phyloP scores from a whole-genome alignment of 257 asterid species.

The Forsythia viridissima region DNA sequence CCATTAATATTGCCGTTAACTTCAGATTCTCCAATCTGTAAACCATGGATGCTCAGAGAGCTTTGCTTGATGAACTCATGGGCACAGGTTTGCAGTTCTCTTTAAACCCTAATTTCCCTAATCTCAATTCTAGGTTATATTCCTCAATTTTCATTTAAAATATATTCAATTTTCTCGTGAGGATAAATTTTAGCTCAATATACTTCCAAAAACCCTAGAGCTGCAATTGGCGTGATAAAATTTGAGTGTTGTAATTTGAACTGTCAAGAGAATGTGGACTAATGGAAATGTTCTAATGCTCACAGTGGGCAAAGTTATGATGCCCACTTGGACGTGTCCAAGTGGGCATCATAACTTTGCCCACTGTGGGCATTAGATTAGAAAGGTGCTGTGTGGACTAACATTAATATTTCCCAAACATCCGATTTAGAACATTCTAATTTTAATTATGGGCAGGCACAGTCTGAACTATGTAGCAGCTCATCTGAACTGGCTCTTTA shows the following conservation, averaged over 20 bases:
- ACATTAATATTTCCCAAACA: not conserved
- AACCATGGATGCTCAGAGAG: slow-evolving; percentile 38
- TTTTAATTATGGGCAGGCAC: not conserved
- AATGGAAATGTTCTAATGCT: too few relatives aligned
- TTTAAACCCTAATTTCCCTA: not conserved
- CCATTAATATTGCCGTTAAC: not conserved
- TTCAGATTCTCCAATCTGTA: not conserved
- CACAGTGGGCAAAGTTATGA: too few relatives aligned
- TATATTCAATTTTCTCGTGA: not conserved
- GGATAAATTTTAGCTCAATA: slow-evolving; percentile 14
- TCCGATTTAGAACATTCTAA: not conserved
- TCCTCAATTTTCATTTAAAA: not conserved
- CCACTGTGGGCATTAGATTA: too few relatives aligned
- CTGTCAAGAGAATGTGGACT: not conserved
- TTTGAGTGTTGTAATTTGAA: slow-evolving; percentile 7
- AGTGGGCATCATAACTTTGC: too few relatives aligned
- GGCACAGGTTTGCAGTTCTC: slow-evolving; percentile 14
- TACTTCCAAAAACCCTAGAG: not conserved
- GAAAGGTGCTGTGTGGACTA: too few relatives aligned
- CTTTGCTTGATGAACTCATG: slow-evolving; percentile 36
- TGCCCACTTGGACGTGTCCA: too few relatives aligned
- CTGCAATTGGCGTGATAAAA: slow-evolving; percentile 17
- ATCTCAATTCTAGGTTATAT: not conserved
- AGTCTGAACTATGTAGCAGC: not conserved
- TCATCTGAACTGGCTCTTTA: not conserved